Base-by-base conservation (phyloP, 2,329 filamentous ascomycete species). In the Trichophyton mentagrophytes region DNA sequence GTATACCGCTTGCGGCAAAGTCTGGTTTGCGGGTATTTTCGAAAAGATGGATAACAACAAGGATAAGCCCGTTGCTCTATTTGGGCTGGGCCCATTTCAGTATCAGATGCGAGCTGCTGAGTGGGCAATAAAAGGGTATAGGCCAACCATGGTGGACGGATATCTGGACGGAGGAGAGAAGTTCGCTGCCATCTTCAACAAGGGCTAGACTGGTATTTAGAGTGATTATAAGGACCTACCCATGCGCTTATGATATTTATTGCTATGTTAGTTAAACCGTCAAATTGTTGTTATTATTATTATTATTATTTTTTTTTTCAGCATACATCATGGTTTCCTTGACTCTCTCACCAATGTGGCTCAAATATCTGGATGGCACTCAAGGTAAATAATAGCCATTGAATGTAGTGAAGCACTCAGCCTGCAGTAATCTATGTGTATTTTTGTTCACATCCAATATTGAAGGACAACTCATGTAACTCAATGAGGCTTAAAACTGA, bases 21-120 rank as follows among this genome's bases (percentile, higher is more conserved):
- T 59, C 51, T 59, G 57, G 13, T 63, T 57, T 42, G 51, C 60
- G 9, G 61, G 33, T 1, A 62, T 64, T 22, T 64, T 60, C 55
- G 61, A 63, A 22, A 62, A 61, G 56, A 27, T 63, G 62, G 63
- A 55, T 13, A 15, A 22, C 20, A 20, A 27, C 9, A 27, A 49
- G 46, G 20, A 49, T 13, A 49, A 25, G 20, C 46, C 46, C 3
- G 8, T 59, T 33, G 30, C 57, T 56, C 58, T 58, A 53, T 47
- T 46, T 30, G 62, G 62, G 2, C 42, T 63, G 9, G 62, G 8
- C 6, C 49, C 47, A 36, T 5, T 3, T 11, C 25, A 56, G n/a
- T 62, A 61, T 20, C 58, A 61, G 59, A 38, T 7, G 11, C 7
- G 6, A 38, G 33, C 25, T 8, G 56, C 44, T 3, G 36, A 55